phyloP scores from a whole-genome alignment of 306 rosid genomes.

The Sophora flavescens region DNA sequence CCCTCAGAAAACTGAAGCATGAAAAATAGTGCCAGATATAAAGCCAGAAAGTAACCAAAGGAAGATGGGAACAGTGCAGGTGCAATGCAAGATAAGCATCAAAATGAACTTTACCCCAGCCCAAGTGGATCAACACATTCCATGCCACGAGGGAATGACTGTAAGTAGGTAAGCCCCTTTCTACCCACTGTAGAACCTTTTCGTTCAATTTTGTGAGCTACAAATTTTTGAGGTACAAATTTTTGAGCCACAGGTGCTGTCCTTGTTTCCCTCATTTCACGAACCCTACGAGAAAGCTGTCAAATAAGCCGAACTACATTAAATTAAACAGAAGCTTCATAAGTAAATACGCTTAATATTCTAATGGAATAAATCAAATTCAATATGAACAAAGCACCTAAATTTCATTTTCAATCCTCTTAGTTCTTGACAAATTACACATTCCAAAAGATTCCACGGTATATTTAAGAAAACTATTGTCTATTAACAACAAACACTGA shows the following conservation, averaged over 20 bases:
- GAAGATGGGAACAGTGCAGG: constrained; percentile 25
- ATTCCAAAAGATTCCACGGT: background rate
- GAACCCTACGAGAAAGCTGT: constrained; percentile 98
- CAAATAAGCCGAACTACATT: constrained; percentile 60
- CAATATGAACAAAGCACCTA: constrained; percentile 13
- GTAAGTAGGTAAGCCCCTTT: constrained; percentile 77
- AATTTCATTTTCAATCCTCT: constrained; percentile 22
- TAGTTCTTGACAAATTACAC: constrained; percentile 22
- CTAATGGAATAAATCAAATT: constrained; percentile 26
- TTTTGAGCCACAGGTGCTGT: constrained; percentile 90
- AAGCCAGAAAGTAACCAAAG: constrained; percentile 24
- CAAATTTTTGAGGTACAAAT: constrained; percentile 59
- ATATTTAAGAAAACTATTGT: background rate
- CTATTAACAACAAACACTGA: constrained; percentile 14
- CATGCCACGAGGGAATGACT: constrained; percentile 96
- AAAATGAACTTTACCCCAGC: constrained; percentile 72
- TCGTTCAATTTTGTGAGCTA: constrained; percentile 67
- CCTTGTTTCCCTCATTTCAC: constrained; percentile 97
- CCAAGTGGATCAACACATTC: constrained; percentile 97
- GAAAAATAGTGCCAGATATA: constrained; percentile 32
- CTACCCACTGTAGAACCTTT: constrained; percentile 55
- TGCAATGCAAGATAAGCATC: constrained; percentile 42
- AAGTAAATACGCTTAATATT: constrained; percentile 35
- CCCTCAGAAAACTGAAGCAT: constrained; percentile 35
- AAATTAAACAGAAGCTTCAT: constrained; percentile 50